Evolutionary conservation across 352 stramenopile genomes (phyloP).

Genomic region (Thalassiosira livingstoniorum): DNA sequence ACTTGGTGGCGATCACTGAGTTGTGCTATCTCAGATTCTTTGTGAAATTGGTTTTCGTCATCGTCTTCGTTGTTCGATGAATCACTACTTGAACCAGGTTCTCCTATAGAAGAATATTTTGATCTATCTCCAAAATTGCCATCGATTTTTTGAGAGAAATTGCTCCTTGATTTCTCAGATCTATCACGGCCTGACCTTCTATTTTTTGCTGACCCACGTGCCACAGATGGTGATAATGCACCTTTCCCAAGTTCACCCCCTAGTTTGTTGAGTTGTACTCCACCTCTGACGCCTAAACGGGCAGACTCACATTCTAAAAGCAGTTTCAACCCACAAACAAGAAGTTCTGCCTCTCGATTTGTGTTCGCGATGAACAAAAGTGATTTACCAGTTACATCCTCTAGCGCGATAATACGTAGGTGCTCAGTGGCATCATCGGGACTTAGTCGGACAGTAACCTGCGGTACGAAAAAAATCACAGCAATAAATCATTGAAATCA

Average conservation of each 20-base stretch:
- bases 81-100: slow-evolving; percentile 56
- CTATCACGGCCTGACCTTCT: slow-evolving; percentile 9
- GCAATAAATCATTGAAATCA: background rate
- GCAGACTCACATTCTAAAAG: slow-evolving; percentile 80
- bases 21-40: slow-evolving; percentile 31
- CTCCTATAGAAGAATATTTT: slow-evolving; percentile 60
- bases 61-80: slow-evolving; percentile 43
- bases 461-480: slow-evolving; percentile 17
- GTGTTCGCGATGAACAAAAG: slow-evolving; percentile 83
- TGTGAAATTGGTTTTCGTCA: slow-evolving; percentile 3
- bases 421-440: slow-evolving; percentile 75
- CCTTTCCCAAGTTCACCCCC: slow-evolving; percentile 53
- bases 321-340: slow-evolving; percentile 81
- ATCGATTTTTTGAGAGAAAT: slow-evolving; percentile 10
- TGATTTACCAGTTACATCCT: slow-evolving; percentile 69
- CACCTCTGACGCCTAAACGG: slow-evolving; percentile 72
- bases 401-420: slow-evolving; percentile 72
- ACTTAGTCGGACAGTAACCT: slow-evolving; percentile 65
- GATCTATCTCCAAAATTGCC: slow-evolving; percentile 43
- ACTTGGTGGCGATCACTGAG: slow-evolving; percentile 37
- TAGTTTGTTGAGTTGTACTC: slow-evolving; percentile 60
- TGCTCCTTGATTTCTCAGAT: slow-evolving; percentile 12
- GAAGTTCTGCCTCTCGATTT: slow-evolving; percentile 74
- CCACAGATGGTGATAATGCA: slow-evolving; percentile 59
- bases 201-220: slow-evolving; percentile 45